Evolutionary conservation across 495 filamentous ascomycete genomes (phyloP).

Genomic region (Platismatia glauca): DNA sequence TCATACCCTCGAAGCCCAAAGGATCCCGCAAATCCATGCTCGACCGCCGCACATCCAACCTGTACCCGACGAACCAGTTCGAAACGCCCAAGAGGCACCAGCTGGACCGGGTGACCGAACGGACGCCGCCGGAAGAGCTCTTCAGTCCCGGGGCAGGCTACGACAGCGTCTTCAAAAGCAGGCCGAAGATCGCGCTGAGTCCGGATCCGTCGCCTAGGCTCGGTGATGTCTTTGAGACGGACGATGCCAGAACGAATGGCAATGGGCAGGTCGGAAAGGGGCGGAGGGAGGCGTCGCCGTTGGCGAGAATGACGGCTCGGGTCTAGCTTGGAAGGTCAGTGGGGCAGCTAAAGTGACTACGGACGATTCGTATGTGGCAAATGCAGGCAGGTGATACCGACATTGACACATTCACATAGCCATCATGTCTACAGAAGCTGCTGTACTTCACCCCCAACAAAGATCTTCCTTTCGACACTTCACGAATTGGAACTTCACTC

Average conservation of each 20-base stretch:
- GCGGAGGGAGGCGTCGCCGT: conserved; percentile 4
- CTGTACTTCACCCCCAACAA: too few species aligned
- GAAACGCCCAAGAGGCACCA: conserved; percentile 45
- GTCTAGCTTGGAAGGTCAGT: not conserved
- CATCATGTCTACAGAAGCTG: too few species aligned
- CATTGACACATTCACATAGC: too few species aligned
- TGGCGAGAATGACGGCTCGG: too few species aligned
- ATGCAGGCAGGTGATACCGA: too few species aligned
- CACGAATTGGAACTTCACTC: too few species aligned
- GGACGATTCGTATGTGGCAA: too few species aligned
- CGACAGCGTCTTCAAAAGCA: conserved; percentile 75
- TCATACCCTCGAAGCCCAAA: conserved; percentile 32
- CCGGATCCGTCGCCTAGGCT: conserved; percentile 50
- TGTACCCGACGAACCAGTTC: conserved; percentile 53
- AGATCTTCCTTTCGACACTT: too few species aligned
- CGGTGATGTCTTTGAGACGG: not conserved
- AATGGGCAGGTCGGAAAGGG: not conserved
- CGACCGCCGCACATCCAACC: conserved; percentile 46
- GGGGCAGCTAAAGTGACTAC: too few species aligned
- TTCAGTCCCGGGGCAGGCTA: conserved; percentile 66
- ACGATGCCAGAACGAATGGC: not conserved
- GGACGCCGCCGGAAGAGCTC: conserved; percentile 38
- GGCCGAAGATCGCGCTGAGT: conserved; percentile 70
- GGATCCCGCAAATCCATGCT: conserved; percentile 27
- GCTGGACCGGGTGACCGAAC: conserved; percentile 21